Evolutionary conservation across 768 basidiomycete genomes (phyloP).

Genomic region (Termitomyces sp.): DNA sequence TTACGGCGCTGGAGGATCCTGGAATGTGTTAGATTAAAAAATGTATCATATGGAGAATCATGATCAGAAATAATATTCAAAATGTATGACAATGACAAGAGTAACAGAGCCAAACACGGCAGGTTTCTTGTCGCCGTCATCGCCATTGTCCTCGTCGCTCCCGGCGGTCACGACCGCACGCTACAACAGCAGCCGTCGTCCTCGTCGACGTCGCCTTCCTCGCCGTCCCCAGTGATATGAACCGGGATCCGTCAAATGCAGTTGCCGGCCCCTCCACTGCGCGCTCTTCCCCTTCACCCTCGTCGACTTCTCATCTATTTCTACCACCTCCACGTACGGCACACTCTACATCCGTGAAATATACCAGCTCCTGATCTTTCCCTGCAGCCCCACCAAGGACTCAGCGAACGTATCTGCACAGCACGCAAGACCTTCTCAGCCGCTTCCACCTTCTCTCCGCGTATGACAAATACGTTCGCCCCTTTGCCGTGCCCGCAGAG

Average conservation of each 20-base stretch:
- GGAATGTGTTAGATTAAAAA: neutral
- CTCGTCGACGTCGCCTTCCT: slow-evolving; percentile 14
- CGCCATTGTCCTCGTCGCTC: slow-evolving; percentile 13
- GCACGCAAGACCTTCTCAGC: slow-evolving; percentile 75
- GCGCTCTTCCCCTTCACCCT: slow-evolving; percentile 23
- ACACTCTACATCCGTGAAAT: neutral
- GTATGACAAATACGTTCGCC: slow-evolving; percentile 81
- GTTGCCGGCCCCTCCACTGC: slow-evolving; percentile 57
- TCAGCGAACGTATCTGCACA: slow-evolving; percentile 48
- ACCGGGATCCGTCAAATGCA: slow-evolving; percentile 42
- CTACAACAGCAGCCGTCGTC: slow-evolving; percentile 14
- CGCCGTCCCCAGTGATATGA: slow-evolving; percentile 23
- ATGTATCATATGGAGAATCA: slow-evolving; percentile 2
- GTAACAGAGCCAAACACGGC: slow-evolving; percentile 19
- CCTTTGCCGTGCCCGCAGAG: slow-evolving; percentile 31
- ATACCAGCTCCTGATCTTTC: slow-evolving; percentile 2
- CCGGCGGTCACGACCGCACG: slow-evolving; percentile 14
- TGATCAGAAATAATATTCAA: neutral
- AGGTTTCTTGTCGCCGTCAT: slow-evolving; percentile 9
- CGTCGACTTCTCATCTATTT: slow-evolving; percentile 25
- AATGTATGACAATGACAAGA: neutral
- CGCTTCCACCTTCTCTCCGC: slow-evolving; percentile 66
- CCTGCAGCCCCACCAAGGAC: slow-evolving; percentile 28
- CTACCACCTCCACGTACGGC: slow-evolving; percentile 36
- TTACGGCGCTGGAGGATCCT: slow-evolving; percentile 10